phyloP scores from a whole-genome alignment of 2,329 filamentous ascomycete species.

The Aspergillus latus region DNA sequence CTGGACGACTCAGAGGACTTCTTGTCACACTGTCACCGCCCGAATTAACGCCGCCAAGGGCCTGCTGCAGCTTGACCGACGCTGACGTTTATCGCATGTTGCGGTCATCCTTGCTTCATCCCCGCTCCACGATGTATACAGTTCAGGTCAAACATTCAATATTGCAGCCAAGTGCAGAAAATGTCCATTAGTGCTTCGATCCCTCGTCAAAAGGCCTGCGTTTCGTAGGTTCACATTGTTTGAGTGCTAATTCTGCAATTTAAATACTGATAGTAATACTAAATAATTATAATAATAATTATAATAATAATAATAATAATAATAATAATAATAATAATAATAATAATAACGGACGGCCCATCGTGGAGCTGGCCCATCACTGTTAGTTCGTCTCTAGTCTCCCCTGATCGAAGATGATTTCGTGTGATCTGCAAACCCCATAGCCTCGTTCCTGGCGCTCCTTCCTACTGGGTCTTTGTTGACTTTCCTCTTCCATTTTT shows the following conservation, averaged over 20 bases:
- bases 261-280: no score
- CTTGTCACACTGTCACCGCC: not conserved
- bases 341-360: not conserved
- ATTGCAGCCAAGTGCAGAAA: not conserved
- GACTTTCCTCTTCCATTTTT: not conserved
- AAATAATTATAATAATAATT: not conserved
- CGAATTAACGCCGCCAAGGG: not conserved
- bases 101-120: not conserved
- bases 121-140: not conserved
- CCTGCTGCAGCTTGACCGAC: no score
- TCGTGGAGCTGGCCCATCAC: not conserved
- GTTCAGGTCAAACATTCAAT: not conserved
- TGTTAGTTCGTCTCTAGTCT: not conserved
- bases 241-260: not conserved
- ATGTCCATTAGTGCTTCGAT: not conserved
- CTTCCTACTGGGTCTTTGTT: not conserved
- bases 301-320: not conserved
- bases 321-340: not conserved
- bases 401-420: constrained; percentile 10
- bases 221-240: not conserved
- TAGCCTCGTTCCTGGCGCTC: not conserved
- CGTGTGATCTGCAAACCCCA: constrained; percentile 11
- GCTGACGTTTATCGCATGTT: not conserved
- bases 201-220: not conserved
- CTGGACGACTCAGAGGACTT: not conserved